A percentile compares a stretch with the other conserved stretches of the same genome.
These are phyloP conservation scores for Eucalyptus fibrosa DNA, from an alignment of 345 rosid species.

Conservation along the genomic window DNA sequence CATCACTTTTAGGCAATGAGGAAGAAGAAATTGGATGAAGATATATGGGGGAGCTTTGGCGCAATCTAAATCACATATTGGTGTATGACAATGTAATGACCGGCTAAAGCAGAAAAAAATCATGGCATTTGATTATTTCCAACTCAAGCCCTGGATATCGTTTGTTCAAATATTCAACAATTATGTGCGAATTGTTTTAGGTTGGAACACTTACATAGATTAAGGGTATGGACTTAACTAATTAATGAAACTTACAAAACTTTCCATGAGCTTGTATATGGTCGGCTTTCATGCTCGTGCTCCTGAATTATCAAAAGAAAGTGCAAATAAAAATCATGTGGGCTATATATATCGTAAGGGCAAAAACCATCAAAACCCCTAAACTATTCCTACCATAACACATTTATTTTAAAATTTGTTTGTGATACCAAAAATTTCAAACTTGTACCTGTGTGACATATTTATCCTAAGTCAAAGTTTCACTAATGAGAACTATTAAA, in stretches of 20 bases:
- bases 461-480: no score
- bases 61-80: not conserved
- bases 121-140: not conserved
- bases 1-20: not conserved
- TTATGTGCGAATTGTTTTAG: not conserved
- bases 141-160: not conserved
- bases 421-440: no score
- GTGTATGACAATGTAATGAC: not conserved
- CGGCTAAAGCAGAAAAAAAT: not conserved
- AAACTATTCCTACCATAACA: no score
- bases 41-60: not conserved
- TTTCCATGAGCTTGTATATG: not conserved
- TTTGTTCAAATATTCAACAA: not conserved
- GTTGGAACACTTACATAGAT: not conserved
- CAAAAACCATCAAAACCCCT: no score
- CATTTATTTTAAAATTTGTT: no score
- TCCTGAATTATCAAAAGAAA: not conserved
- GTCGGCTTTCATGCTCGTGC: not conserved
- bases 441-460: accelerated
- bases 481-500: no score
- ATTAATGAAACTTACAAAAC: not conserved
- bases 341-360: not conserved
- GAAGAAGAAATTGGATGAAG: not conserved
- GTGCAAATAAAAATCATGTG: not conserved
- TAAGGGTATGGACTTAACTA: not conserved